Percentiles rank a stretch among this genome's conserved stretches.
These are phyloP conservation scores for Withania somnifera DNA, from an alignment of 305 asterid species.

Conservation along the genomic window DNA sequence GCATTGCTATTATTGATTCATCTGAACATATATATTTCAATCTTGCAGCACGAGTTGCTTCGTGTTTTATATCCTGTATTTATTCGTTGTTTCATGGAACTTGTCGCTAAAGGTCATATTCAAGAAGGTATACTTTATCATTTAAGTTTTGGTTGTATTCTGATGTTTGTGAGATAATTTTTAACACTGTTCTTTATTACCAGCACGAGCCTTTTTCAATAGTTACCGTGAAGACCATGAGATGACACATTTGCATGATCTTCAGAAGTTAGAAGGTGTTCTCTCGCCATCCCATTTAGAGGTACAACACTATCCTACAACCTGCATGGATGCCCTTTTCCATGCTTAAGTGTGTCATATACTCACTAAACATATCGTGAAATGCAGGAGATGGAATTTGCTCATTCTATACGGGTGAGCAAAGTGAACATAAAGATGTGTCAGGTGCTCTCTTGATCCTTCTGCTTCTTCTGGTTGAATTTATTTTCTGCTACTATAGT, in stretches of 20 bases:
- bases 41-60: constrained; percentile 82
- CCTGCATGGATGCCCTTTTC: neutral
- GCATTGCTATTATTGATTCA: neutral
- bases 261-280: constrained; percentile 81
- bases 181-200: constrained; percentile 5
- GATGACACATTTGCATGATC: constrained; percentile 77
- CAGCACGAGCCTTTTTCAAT: constrained; percentile 79
- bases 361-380: constrained; percentile 7
- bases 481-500: neutral
- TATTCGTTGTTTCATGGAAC: constrained; percentile 92
- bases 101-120: constrained; percentile 71
- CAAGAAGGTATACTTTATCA: constrained; percentile 56
- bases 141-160: neutral
- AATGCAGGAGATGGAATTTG: constrained; percentile 87
- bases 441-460: constrained; percentile 40
- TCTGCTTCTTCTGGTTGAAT: neutral
- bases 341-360: neutral
- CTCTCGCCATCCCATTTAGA: constrained; percentile 86
- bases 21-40: neutral
- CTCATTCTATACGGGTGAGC: constrained; percentile 75
- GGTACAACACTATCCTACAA: constrained; percentile 35
- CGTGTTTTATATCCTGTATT: constrained; percentile 86
- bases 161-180: neutral
- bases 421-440: constrained; percentile 79
- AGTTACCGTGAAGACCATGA: constrained; percentile 91